Base-by-base conservation (phyloP, 169 alveolate species). In the Babesia bovis region DNA sequence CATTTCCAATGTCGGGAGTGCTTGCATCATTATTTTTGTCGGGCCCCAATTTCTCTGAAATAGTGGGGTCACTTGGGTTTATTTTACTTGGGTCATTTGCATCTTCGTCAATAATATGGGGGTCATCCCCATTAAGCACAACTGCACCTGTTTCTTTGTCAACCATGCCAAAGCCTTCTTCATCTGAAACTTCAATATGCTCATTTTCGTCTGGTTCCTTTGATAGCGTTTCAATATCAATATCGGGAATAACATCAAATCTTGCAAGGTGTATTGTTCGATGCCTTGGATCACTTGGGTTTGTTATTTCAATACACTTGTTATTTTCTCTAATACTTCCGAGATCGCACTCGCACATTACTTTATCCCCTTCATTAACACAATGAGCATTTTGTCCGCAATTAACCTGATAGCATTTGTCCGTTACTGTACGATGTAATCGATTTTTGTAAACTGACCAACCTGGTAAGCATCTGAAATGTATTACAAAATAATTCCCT, bases 381-480 rank as follows among this genome's bases (percentile, higher is more conserved):
- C 73, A 63, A 21, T 63, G 72, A 1, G 87, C 30, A 42, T 78
- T 66, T 2, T 9, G 35, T 25, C 51, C 63, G 19, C 87, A 78
- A 0, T 36, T 23, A 7, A 59, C 13, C 7, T 42, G 32, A 47
- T 30, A 50, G 55, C 87, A 78, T 6, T 49, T 66, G 32, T 59
- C 61, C 32, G 41, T 52, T 13, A 40, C 87, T 78, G 44, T 3
- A 51, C 23, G 23, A 61, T 5, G 3, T n/a, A 40, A 1, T 23
- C 21, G 28, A 23, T 40, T 40, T n/a, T n/a, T 6, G 23, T 30
- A 36, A 4, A 0, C 10, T 35, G 38, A 58, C 76, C 3, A 38
- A 78, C 87, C 77, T 41, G 50, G 32, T 38, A 49, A 4, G 36
- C 87, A 78, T 40, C 19, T 32, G 77, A 78, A 78, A 5, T 28